phyloP scores from a whole-genome alignment of 106 monocot genomes.

The Chionographis japonica region DNA sequence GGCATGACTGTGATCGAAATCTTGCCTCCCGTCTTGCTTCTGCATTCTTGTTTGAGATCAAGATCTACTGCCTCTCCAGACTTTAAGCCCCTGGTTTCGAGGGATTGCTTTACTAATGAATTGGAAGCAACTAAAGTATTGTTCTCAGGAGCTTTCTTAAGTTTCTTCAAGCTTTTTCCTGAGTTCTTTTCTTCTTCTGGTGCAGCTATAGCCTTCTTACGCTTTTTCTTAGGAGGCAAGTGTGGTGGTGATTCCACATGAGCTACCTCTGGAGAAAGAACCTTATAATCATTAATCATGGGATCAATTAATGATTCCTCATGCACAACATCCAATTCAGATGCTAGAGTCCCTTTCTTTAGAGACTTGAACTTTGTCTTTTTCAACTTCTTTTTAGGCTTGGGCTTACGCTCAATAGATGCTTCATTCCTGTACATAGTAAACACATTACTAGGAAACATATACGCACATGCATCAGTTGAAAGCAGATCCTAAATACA shows the following conservation, averaged over 20 bases:
- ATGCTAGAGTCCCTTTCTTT: conserved; percentile 67
- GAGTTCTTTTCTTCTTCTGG: conserved; percentile 42
- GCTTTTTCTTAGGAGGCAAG: conserved; percentile 44
- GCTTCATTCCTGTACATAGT: conserved; percentile 22
- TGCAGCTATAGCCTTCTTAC: conserved; percentile 34
- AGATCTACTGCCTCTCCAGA: conserved; percentile 25
- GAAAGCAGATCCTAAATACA: too few relatives aligned
- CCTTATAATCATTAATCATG: conserved; percentile 27
- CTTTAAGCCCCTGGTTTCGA: conserved; percentile 32
- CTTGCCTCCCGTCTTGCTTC: conserved; percentile 49
- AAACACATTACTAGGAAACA: not conserved
- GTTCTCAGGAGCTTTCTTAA: conserved; percentile 36
- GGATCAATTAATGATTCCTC: conserved; percentile 37
- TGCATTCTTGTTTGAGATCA: conserved; percentile 36
- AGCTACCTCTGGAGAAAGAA: conserved; percentile 22
- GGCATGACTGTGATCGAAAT: conserved; percentile 72
- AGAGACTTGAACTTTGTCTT: conserved; percentile 85
- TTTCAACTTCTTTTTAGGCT: conserved; percentile 70
- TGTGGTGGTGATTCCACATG: conserved; percentile 35
- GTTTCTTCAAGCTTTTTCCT: conserved; percentile 49
- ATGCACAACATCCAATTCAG: conserved; percentile 41
- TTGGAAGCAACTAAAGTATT: conserved; percentile 22
- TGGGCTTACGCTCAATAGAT: conserved; percentile 40
- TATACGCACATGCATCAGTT: not conserved
- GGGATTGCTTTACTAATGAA: conserved; percentile 30